Base-by-base conservation (phyloP, 2,329 filamentous ascomycete species). In the Hypomyces perniciosus region DNA sequence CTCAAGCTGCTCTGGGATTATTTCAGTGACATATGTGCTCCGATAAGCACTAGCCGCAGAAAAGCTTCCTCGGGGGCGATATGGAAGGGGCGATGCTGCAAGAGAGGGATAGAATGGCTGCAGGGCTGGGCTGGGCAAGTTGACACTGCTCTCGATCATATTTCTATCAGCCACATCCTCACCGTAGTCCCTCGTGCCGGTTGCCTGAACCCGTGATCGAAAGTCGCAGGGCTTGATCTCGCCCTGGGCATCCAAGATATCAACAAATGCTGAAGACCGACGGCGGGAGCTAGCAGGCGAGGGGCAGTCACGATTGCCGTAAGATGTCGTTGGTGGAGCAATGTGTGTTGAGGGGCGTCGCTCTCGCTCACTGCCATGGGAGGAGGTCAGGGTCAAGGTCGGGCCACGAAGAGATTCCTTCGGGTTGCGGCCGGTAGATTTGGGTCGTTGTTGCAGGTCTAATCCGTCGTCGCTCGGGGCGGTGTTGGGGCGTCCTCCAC, bases 161-260 rank as follows among this genome's bases (percentile, higher is more conserved):
- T 85, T 85, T 33, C 83, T 72, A 56, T 84, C 80, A 2, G 80
- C 81, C 2, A 85, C 80, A 60, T 84, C 81, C 61, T 86, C 83
- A n/a, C 77, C 81, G 56, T 81, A 84, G 45, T 79, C 74, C 40
- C 73, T 71, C 0, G 69, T 67, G 1, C 79, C 80, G 1, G 76
- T 61, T 1, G 79, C 78, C 49, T 72, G 63, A 3, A 81, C 58
- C 12, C 78, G 70, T 8, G 68, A 67, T 44, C 67, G 66, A 56
- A 81, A 81, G 53, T 79, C 71, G 2, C 70, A 65, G 0, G 73
- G 72, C 29, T 63, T 73, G 37, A 83, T 68, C 28, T 71, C 74
- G 1, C 77, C 77, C 53, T 80, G 76, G 0, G 80, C 80, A 55
- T 84, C 81, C 2, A 84, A 68, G 1, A 84, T 62, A 55, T 84